Evolutionary conservation across 169 alveolate genomes (phyloP), one percentile per base, ranked within the genome.

Genomic region (Plasmodium gaboni): DNA sequence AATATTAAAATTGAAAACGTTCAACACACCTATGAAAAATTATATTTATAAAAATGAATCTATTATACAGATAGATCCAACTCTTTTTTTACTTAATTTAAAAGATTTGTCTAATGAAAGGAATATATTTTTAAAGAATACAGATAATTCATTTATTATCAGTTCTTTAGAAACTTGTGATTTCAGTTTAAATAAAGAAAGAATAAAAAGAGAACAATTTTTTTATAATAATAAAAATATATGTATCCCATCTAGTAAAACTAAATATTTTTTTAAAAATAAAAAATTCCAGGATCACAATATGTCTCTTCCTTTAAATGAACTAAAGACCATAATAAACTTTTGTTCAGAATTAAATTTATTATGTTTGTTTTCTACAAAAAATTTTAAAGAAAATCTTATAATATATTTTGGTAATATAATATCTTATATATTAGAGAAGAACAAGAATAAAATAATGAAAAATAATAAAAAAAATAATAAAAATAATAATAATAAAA

Each of bases 161-260:
- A 68, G 91, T 28, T 46, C 91, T n/a, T 53, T 83, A 68, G 86
- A 83, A 69, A 83, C 83, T 7, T 83, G 86, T 0, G 85, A 83
- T 10, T 69, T 69, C 26, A 83, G 91, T 51, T 51, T 70, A 32
- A 70, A 70, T 48, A 70, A 24, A 26, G 91, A 83, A 15, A 83
- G 70, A 69, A 42, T 70, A 10, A 83, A 83, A 70, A 83, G 67
- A 55, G 91, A 83, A 19, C 91, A 83, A 53, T 83, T 83, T 71
- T 83, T 83, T 83, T 83, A 83, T 24, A 70, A 69, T 19, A 67
- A 83, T 57, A 83, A 83, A 69, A 68, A 55, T 15, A 83, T 83
- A 22, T 17, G 57, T 28, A 83, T 83, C 12, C 85, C 91, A 1
- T 83, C 85, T 0, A 12, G 73, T 69, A 83, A 83, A 28, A 70